phyloP scores from a whole-genome alignment of 805 yeast genomes.

The Candida pseudofarinosa region DNA sequence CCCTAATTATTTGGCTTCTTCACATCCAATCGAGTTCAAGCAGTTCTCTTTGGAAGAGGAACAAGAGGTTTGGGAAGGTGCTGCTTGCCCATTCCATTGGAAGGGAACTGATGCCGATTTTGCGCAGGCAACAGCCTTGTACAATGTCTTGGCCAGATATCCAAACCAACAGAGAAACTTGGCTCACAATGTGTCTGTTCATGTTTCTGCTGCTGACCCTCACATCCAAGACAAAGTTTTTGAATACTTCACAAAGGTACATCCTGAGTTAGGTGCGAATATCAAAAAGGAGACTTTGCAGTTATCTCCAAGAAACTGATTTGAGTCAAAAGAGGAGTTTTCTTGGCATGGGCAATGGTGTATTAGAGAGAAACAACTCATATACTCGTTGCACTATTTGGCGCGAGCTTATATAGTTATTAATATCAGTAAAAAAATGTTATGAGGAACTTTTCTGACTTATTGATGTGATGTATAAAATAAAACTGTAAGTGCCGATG shows the following conservation, averaged over 20 bases:
- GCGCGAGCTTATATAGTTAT: no score
- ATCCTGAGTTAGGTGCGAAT: constrained; percentile 59
- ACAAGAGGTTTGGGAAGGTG: constrained; percentile 79
- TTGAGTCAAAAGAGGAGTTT: no score
- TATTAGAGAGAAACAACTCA: no score
- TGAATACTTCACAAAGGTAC: constrained; percentile 71
- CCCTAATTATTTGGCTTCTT: constrained; percentile 69
- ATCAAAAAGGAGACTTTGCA: constrained; percentile 61
- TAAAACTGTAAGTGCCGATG: no score
- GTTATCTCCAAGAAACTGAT: constrained; percentile 45
- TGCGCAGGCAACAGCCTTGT: constrained; percentile 71
- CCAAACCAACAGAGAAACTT: constrained; percentile 81
- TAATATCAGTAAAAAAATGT: no score
- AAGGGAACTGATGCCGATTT: constrained; percentile 68
- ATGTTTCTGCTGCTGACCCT: constrained; percentile 64
- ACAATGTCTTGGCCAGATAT: constrained; percentile 71
- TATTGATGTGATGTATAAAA: no score
- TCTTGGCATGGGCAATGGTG: no score
- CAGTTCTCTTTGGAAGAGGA: constrained; percentile 50
- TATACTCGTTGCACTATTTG: no score
- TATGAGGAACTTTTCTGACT: no score
- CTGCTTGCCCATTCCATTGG: constrained; percentile 89
- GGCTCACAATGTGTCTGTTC: constrained; percentile 80
- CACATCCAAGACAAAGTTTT: constrained; percentile 75
- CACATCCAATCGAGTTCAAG: constrained; percentile 47